These are phyloP conservation scores for Triticum monococcum DNA, from an alignment of 176 grass and related monocot genomes.

Conservation along the genomic window DNA sequence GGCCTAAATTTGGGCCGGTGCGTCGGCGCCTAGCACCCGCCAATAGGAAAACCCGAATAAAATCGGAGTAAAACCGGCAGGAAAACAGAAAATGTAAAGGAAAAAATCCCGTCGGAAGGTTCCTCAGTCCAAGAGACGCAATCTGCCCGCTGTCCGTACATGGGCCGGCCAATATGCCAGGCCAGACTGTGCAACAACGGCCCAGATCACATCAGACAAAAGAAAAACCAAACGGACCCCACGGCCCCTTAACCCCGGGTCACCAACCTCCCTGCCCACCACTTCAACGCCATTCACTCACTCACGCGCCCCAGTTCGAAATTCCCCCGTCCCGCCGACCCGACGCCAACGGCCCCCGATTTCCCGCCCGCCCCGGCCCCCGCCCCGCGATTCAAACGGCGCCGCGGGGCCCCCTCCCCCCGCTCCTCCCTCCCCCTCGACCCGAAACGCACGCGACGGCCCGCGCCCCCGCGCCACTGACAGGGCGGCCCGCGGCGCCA, in stretches of 20 bases:
- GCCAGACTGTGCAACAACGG: not conserved
- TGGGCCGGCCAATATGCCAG: too few species aligned
- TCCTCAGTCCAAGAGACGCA: too few species aligned
- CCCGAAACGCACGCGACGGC: not conserved
- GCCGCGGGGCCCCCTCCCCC: not conserved
- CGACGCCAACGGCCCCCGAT: not conserved
- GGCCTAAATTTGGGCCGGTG: too few species aligned
- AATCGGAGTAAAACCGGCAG: too few species aligned
- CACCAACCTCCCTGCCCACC: not conserved
- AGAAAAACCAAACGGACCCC: not conserved
- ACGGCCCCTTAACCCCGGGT: not conserved
- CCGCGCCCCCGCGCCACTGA: not conserved
- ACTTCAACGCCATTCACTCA: not conserved
- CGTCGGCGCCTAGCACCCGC: too few species aligned
- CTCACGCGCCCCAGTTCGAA: not conserved
- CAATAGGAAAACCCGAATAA: too few species aligned
- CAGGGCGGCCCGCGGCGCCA: rapidly evolving
- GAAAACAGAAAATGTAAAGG: too few species aligned
- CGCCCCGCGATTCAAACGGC: constrained; percentile 40
- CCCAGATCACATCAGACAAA: not conserved
- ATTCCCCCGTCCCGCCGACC: not conserved
- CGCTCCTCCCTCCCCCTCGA: not conserved
- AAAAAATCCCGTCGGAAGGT: too few species aligned
- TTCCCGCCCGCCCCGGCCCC: constrained; percentile 29
- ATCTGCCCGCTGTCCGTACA: too few species aligned